Percentiles rank a stretch among this genome's conserved stretches.
Conservation (phyloP, 202 grass and related monocot genomes). For the Digitaria exilis region DNA sequence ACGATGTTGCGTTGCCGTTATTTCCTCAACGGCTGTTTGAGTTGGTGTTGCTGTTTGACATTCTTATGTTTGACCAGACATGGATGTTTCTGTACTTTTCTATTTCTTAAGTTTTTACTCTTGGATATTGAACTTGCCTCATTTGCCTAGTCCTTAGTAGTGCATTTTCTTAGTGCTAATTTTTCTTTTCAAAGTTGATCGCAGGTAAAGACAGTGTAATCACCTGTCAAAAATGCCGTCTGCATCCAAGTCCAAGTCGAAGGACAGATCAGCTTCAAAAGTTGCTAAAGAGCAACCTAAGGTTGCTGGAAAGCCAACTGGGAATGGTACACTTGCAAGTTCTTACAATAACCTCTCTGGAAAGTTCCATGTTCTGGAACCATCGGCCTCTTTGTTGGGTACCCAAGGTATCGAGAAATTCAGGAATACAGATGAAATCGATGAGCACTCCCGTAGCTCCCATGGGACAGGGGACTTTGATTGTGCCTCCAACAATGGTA, state of each 20-base stretch:
- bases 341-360: conserved; percentile 82
- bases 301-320: conserved; percentile 57
- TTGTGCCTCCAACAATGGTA: conserved; percentile 87
- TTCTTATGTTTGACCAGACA: background rate
- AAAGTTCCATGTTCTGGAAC: conserved; percentile 88
- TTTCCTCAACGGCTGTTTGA: background rate
- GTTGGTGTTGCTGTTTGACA: conserved; percentile 21
- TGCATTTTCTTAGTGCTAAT: conserved; percentile 15
- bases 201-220: conserved; percentile 38
- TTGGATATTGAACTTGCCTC: background rate
- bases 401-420: conserved; percentile 66
- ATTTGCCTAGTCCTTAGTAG: conserved; percentile 3
- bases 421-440: conserved; percentile 80
- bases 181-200: conserved; percentile 16
- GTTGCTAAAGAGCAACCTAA: conserved; percentile 74
- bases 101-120: conserved; percentile 14
- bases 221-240: conserved; percentile 66
- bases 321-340: conserved; percentile 62
- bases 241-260: conserved; percentile 89
- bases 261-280: conserved; percentile 67
- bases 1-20: background rate
- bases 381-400: conserved; percentile 50
- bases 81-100: background rate
- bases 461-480: conserved; percentile 84
- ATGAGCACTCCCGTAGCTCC: conserved; percentile 88